A percentile compares a stretch with the other conserved stretches of the same genome.
Conservation (phyloP, 306 rosid species). For the Medicago lupulina region DNA sequence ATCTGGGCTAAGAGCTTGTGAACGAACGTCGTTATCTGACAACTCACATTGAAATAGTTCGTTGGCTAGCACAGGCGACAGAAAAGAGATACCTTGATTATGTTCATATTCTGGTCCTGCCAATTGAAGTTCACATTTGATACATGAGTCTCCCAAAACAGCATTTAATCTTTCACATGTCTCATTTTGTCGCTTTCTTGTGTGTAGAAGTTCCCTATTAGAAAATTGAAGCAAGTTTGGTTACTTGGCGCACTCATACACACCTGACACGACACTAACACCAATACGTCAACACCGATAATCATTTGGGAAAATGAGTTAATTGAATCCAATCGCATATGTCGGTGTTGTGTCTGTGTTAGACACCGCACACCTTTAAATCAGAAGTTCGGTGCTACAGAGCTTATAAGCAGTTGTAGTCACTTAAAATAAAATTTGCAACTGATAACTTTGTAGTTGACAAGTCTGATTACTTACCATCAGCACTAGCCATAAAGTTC, state of each 20-base stretch:
- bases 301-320: not conserved
- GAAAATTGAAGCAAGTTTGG: slow-evolving; percentile 28
- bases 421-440: too few species aligned
- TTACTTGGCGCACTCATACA: not conserved
- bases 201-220: slow-evolving; percentile 72
- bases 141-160: slow-evolving; percentile 65
- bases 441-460: too few species aligned
- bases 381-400: too few species aligned
- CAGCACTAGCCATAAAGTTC: too few species aligned
- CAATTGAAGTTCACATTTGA: slow-evolving; percentile 69
- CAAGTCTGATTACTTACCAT: too few species aligned
- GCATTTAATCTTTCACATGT: slow-evolving; percentile 54
- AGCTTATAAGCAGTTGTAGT: too few species aligned
- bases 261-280: not conserved
- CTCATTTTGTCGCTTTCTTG: slow-evolving; percentile 65
- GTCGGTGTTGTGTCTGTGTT: too few species aligned
- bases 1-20: slow-evolving; percentile 73
- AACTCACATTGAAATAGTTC: slow-evolving; percentile 66
- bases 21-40: slow-evolving; percentile 52
- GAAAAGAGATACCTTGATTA: slow-evolving; percentile 60
- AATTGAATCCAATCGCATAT: not conserved
- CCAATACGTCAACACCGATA: not conserved
- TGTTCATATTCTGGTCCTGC: slow-evolving; percentile 65
- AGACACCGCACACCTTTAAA: too few species aligned
- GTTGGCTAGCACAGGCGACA: slow-evolving; percentile 58